Percentiles rank a stretch among this genome's conserved stretches.
Evolutionary conservation across 805 yeast species (phyloP).

Genomic region (Pichia californica): DNA sequence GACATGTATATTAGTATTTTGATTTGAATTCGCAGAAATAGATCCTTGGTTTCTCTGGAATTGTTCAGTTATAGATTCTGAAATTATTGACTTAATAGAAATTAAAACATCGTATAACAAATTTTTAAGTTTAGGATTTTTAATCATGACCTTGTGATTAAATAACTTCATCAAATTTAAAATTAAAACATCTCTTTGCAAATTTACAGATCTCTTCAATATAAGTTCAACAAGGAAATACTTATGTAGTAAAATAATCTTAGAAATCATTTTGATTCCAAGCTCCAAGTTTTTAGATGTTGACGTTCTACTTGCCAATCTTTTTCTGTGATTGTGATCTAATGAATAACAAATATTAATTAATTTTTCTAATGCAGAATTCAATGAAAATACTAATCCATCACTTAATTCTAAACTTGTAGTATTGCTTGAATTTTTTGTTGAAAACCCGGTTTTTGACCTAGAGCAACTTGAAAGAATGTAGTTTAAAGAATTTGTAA

Average conservation of each 20-base stretch:
- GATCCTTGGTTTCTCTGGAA: conserved; percentile 6
- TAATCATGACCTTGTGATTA: conserved; percentile 36
- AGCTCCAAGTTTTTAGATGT: conserved; percentile 18
- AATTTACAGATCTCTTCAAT: conserved; percentile 33
- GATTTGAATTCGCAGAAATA: background rate
- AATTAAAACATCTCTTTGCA: conserved; percentile 40
- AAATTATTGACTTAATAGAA: conserved; percentile 39
- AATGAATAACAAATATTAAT: conserved; percentile 25
- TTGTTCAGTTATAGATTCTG: conserved; percentile 22
- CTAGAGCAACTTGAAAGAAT: conserved; percentile 43
- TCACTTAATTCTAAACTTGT: conserved; percentile 25
- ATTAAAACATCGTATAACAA: conserved; percentile 53
- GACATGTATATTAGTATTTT: too few species aligned
- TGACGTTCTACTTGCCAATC: conserved; percentile 2
- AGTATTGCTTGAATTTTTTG: background rate
- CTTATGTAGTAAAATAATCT: conserved; percentile 55
- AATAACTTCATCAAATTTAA: conserved; percentile 41
- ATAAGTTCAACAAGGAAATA: conserved; percentile 41
- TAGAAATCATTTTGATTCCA: conserved; percentile 42
- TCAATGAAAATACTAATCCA: conserved; percentile 36
- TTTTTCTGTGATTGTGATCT: conserved; percentile 19
- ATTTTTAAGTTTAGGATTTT: conserved; percentile 45
- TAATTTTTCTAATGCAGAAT: conserved; percentile 34
- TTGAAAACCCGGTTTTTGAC: conserved; percentile 6
- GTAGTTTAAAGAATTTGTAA: conserved; percentile 36